These are phyloP conservation scores for Acacia concinna DNA, from an alignment of 331 rosid genomes.

Conservation along the genomic window DNA sequence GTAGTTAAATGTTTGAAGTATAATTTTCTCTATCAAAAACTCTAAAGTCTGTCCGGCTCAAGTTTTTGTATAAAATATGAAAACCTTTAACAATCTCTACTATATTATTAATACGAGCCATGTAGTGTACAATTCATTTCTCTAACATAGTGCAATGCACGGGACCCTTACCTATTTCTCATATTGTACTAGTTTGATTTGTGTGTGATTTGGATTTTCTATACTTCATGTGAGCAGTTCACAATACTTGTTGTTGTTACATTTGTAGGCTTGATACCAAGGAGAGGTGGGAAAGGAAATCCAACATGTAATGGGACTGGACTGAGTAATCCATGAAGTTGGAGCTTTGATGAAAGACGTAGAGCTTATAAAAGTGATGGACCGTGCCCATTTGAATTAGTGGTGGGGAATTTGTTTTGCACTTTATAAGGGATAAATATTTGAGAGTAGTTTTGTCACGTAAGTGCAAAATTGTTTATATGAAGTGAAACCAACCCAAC, in stretches of 20 bases:
- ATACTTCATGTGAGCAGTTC: not conserved
- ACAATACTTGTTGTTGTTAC: conserved; percentile 24
- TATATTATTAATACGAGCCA: not conserved
- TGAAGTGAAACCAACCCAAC: not conserved
- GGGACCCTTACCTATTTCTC: not conserved
- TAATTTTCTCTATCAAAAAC: not conserved
- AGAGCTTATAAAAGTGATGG: conserved; percentile 2
- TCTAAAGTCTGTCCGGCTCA: not conserved
- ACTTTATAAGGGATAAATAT: too few relatives aligned
- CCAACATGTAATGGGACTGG: conserved; percentile 57
- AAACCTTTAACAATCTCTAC: not conserved
- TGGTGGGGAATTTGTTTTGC: not conserved
- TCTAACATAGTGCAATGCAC: not conserved
- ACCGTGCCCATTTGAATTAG: too few relatives aligned
- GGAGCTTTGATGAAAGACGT: not conserved
- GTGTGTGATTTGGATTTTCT: not conserved
- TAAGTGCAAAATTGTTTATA: not conserved
- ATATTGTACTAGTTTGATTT: not conserved
- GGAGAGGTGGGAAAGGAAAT: conserved; percentile 91
- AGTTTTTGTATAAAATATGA: not conserved
- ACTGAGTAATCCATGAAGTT: not conserved
- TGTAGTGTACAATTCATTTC: not conserved
- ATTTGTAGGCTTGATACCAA: conserved; percentile 72
- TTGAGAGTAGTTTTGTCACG: not conserved
- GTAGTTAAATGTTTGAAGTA: not conserved